Evolutionary conservation across 2,329 filamentous ascomycete species (phyloP).

Genomic region (Talaromyces sp.): DNA sequence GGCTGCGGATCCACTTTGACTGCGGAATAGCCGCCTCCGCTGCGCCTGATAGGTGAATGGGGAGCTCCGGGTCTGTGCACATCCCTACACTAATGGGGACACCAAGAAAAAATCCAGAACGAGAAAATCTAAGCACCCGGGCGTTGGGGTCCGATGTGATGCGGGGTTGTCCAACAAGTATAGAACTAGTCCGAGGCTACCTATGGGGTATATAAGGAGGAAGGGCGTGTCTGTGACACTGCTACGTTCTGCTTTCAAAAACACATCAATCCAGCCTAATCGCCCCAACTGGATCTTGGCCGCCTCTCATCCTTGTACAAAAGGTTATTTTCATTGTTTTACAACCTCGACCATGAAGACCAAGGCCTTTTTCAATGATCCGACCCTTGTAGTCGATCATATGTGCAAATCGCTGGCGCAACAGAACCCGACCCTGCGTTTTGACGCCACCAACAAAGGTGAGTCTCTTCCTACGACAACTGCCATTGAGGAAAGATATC

Average conservation of each 20-base stretch:
- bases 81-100: background rate
- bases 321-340: background rate
- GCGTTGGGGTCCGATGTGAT: slow-evolving; percentile 2
- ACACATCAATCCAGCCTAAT: too few relatives aligned
- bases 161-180: slow-evolving; percentile 5
- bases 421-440: slow-evolving; percentile 9
- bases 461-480: background rate
- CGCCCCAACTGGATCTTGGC: background rate
- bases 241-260: background rate
- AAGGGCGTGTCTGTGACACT: background rate
- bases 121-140: background rate
- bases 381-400: slow-evolving; percentile 9
- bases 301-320: background rate
- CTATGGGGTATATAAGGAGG: slow-evolving; percentile 6
- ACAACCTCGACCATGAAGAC: slow-evolving; percentile 4
- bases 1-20: background rate
- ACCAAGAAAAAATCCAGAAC: background rate
- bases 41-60: background rate
- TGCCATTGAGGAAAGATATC: too few relatives aligned
- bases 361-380: slow-evolving; percentile 11
- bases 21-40: slow-evolving; percentile 5
- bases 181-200: slow-evolving; percentile 1
- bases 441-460: slow-evolving; percentile 10
- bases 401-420: slow-evolving; percentile 8
- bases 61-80: background rate